Base-by-base conservation (phyloP, 352 stramenopile species). In the Globisporangium acanthophoron region DNA sequence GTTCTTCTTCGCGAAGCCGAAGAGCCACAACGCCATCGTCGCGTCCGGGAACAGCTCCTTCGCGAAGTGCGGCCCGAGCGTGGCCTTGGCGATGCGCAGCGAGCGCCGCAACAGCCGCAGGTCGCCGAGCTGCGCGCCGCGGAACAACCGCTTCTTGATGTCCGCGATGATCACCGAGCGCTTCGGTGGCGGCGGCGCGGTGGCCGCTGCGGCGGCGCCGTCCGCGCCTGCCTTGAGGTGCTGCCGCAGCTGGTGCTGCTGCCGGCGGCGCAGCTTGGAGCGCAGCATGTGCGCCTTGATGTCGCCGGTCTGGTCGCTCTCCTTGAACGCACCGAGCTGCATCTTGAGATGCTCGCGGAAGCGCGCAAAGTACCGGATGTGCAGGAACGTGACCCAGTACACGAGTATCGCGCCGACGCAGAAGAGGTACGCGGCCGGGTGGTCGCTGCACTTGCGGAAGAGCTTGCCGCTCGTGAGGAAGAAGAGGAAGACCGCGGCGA, bases 271-370 rank as follows among this genome's bases (percentile, higher is more conserved):
- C 89, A 94, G 41, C 78, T 80, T 43, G 37, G 37, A 43, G 12
- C 37, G 37, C 37, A 43, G 37, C 37, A 43, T 43, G 37, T 43
- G 37, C 12, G 37, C 37, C 37, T 43, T 43, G 33, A 93, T 76
- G 44, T 85, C 78, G n/a, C 84, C 84, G 1, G 81, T 94, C 54
- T 94, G 84, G 53, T 90, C 81, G 29, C 72, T 79, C 58, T 94
- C 84, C 52, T 90, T 85, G 65, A 91, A 92, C 1, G 84, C 85
- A 9, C 85, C 85, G 12, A 94, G 69, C 59, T 91, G 82, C 85
- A 92, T 91, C 63, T 88, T 90, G 54, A 94, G 60, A 54, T 94
- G 85, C 62, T 94, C 85, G 37, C 85, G 78, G 67, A 94, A 94
- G 12, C 82, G 85, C 21, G 44, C 44, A 27, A 43, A 43, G 37